Base-by-base conservation (phyloP, 179 eudicot species). In the Beta corolliflora region DNA sequence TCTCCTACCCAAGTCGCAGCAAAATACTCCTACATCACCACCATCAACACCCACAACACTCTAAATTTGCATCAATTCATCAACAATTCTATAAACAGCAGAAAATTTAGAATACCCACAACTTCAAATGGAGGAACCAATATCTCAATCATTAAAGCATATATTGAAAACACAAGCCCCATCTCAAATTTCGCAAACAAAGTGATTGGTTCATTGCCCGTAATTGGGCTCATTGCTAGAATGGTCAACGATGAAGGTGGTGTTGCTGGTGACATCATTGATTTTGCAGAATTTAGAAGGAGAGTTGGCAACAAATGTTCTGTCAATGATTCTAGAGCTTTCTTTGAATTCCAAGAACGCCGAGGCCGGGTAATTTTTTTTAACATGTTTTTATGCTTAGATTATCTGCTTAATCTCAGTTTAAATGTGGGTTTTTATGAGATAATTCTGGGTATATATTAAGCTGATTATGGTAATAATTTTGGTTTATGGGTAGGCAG, bases 221-320 rank as follows among this genome's bases (percentile, higher is more conserved):
- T 92, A 1, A 48, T 92, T 61, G 97, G 97, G 2, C 90, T 92
- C 19, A 77, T 92, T 2, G 94, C 97, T n/a, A 83, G 97, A 54
- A 91, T 92, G 76, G 36, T 87, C 1, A 92, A 81, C 41, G 94
- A 91, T 73, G 94, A 90, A 84, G 97, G 97, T 19, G 97, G 97
- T 7, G 78, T 92, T 60, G 94, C 90, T 78, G 91, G 89, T 16
- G 97, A 92, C 75, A 85, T 88, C 12, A 81, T 92, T 66, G 97
- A 92, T 83, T 92, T 92, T 79, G 97, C 97, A 0, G 97, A 92
- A 88, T 92, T 92, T 83, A 63, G 97, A 46, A 84, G 97, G 77
- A 78, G 94, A 67, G 94, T 92, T n/a, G 97, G 97, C 16, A 92
- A 92, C 48, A 92, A 91, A 31, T 92, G 94, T 55, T 85, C 89